Percentiles rank a stretch among this genome's conserved stretches.
These are phyloP conservation scores for Torulaspora indica DNA, from an alignment of 805 yeast genomes.

Conservation along the genomic window DNA sequence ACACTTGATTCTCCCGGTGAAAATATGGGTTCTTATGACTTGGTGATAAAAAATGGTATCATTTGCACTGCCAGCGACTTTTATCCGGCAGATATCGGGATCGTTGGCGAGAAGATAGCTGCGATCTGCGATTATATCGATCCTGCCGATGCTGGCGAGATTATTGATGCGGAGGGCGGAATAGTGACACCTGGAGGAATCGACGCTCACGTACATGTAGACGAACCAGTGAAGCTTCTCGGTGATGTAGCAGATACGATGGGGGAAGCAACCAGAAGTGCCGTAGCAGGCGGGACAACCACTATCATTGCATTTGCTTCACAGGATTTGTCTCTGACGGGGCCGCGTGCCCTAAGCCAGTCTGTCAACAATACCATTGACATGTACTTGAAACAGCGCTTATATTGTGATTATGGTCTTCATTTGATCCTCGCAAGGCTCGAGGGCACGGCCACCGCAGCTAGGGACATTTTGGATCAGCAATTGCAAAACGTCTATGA, in stretches of 20 bases:
- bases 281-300: slow-evolving; percentile 50
- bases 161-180: slow-evolving; percentile 46
- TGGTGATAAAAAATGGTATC: slow-evolving; percentile 13
- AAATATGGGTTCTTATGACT: slow-evolving; percentile 17
- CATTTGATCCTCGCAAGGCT: slow-evolving; percentile 43
- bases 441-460: slow-evolving; percentile 16
- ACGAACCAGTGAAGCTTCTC: slow-evolving; percentile 39
- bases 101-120: slow-evolving; percentile 39
- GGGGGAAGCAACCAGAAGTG: slow-evolving; percentile 43
- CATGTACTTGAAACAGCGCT: slow-evolving; percentile 12
- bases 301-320: slow-evolving; percentile 46
- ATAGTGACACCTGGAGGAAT: slow-evolving; percentile 49
- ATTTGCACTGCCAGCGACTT: slow-evolving; percentile 17
- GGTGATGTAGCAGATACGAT: slow-evolving; percentile 41
- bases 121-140: slow-evolving; percentile 34
- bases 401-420: slow-evolving; percentile 46
- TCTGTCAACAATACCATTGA: slow-evolving; percentile 33
- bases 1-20: not conserved
- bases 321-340: slow-evolving; percentile 37
- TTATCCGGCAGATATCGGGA: slow-evolving; percentile 39
- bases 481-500: slow-evolving; percentile 37
- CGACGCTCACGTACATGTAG: slow-evolving; percentile 47
- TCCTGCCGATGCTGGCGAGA: slow-evolving; percentile 25
- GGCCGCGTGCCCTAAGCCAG: slow-evolving; percentile 33
- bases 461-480: slow-evolving; percentile 22